Base-by-base conservation (phyloP, 2,329 filamentous ascomycete genomes). In the Karstenula rhodostoma region DNA sequence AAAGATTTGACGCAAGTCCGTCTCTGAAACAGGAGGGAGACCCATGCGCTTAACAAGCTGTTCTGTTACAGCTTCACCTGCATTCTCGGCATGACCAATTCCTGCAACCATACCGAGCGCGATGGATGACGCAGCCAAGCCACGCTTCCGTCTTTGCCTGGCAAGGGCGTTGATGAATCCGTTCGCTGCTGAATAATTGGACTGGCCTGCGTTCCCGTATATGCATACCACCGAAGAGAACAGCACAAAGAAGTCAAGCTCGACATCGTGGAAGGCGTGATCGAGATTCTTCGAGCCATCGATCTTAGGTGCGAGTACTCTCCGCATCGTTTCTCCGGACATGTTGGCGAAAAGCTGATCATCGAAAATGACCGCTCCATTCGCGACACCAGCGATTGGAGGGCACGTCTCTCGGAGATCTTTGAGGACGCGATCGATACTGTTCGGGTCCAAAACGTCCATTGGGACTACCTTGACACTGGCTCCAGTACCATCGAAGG, bases 91-190 rank as follows among this genome's bases (percentile, higher is more conserved):
- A 22, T 40, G n/a, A 9, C 37, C 37, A 40, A 40, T n/a, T 17
- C 37, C 37, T n/a, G n/a, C 17, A 40, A 40, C n/a, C 17, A n/a
- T 17, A 4, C 17, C 37, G n/a, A 40, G 44, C 4, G 25, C 44
- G 13, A 13, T 44, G 15, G 4, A 33, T 2, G 37, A 19, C 2
- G 13, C 51, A 5, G 37, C 51, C 1, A 54, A 10, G 0, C 64
- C 62, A 1, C 56, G 56, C 8, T 15, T 12, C 2, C 69, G 47
- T 7, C 71, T 63, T 0, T 58, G 59, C 77, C 2, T 76, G 68
- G 76, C 79, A 0, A 85, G 63, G 1, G 65, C 63, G 6, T 61
- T 65, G 77, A 85, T 80, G 72, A 76, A 85, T 1, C 62, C 59
- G 50, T 70, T 71, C 1, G 63, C 67, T 0, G 60, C 62, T 17